Base-by-base conservation (phyloP, 768 basidiomycete genomes). In the Psilocybe subaeruginosa region DNA sequence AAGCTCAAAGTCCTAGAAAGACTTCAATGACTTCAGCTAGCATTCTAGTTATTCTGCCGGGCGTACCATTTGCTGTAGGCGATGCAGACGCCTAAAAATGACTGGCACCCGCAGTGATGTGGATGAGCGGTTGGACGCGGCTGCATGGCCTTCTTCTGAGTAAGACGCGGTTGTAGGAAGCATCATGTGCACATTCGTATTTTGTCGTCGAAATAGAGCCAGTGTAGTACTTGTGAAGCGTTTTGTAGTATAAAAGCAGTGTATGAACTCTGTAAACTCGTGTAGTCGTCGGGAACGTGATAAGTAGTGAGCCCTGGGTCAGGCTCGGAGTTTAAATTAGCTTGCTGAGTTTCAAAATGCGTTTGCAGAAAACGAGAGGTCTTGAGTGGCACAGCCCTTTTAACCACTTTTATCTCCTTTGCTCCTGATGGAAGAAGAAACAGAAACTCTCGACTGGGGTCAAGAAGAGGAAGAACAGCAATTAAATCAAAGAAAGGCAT, bases 1-100 rank as follows among this genome's bases (percentile, higher is more conserved):
- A 49, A 97, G 79, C 74, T 99, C 97, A 76, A 98, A 97, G 74
- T 99, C 97, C 96, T 98, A 71, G 7, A 29, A 3, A 50, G 45
- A 29, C 43, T 60, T 56, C 51, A 56, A 48, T 59, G 33, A 52
- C 14, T 2, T 57, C 54, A 54, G 59, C 14, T 14, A 27, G 29
- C 19, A 35, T 55, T 49, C 50, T 29, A 4, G 35, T 41, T 8
- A 12, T 49, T 17, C 11, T 56, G 31, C 8, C 51, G 52, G 46
- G 64, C 85, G 54, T 61, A 89, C 94, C 94, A 96, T 95, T 74
- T 94, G 91, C 59, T 93, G 89, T 66, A 95, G 89, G 61, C 91
- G 84, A 66, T 90, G 85, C 52, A 96, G 72, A 45, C 94, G 80
- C 63, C 88, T 83, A 70, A 97, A 92, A 66, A 95, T 90, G 39